Percentiles rank a stretch among this genome's conserved stretches.
phyloP scores from a whole-genome alignment of 2,329 filamentous ascomycete species.

The Colletotrichum melonis region DNA sequence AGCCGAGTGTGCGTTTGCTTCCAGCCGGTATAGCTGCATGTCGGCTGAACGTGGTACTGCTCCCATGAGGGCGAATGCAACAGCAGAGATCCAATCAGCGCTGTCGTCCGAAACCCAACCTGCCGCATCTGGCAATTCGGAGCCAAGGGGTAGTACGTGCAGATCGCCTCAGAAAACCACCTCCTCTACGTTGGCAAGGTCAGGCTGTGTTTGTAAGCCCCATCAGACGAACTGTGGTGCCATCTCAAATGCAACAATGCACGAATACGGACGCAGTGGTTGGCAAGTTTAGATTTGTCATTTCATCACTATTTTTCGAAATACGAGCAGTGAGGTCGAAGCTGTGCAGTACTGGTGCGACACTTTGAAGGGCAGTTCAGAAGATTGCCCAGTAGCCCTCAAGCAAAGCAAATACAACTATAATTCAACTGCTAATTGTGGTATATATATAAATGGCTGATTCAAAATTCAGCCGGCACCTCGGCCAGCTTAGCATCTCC shows the following conservation, averaged over 20 bases:
- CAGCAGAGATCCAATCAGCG: not conserved
- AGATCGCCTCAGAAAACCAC: not conserved
- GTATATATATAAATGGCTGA: not conserved
- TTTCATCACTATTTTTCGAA: not conserved
- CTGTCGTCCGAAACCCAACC: not conserved
- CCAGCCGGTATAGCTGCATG: not conserved
- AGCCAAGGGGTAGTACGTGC: not conserved
- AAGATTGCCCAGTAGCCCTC: too few species aligned
- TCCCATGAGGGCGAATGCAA: not conserved
- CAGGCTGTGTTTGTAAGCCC: not conserved
- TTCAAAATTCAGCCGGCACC: not conserved
- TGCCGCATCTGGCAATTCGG: not conserved
- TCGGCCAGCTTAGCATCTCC: constrained; percentile 15
- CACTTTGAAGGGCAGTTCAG: not conserved
- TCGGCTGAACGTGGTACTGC: not conserved
- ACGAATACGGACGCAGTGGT: not conserved
- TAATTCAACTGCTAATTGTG: not conserved
- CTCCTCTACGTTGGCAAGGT: not conserved
- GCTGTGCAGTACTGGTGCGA: not conserved
- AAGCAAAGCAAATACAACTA: too few species aligned
- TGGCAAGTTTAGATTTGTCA: not conserved
- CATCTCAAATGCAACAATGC: not conserved
- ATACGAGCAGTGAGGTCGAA: not conserved
- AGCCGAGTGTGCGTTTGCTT: not conserved
- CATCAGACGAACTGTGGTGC: not conserved